These are phyloP conservation scores for Zasmidium cellare DNA, from an alignment of 2,329 filamentous ascomycete genomes.

Conservation along the genomic window DNA sequence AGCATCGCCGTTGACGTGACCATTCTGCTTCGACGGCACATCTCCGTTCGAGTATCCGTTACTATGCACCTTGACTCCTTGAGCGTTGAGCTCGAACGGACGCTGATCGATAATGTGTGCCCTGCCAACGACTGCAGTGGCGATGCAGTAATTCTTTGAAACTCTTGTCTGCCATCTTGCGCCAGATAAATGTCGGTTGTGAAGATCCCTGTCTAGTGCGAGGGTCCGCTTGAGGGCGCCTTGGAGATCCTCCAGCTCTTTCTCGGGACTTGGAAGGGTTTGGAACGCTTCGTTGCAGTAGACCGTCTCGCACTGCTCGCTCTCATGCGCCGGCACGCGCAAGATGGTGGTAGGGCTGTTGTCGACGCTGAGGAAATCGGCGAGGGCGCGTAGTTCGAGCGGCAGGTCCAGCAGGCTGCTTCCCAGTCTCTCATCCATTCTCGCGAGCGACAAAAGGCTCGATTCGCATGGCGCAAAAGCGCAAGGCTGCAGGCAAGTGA, in stretches of 20 bases:
- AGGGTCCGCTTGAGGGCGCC: constrained; percentile 7
- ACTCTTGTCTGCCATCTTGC: constrained; percentile 19
- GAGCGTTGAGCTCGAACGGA: background rate
- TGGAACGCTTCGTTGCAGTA: constrained; percentile 22
- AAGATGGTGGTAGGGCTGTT: constrained; percentile 20
- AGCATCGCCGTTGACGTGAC: background rate
- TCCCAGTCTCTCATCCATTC: background rate
- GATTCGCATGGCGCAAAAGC: background rate
- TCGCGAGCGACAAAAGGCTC: background rate
- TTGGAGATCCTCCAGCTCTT: constrained; percentile 12
- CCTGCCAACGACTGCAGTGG: constrained; percentile 3
- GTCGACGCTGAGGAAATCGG: constrained; percentile 25
- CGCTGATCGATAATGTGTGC: background rate
- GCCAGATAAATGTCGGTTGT: background rate
- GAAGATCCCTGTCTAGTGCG: background rate
- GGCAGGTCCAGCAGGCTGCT: constrained; percentile 13
- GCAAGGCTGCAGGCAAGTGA: background rate
- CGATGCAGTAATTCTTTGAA: constrained; percentile 14
- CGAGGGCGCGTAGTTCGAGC: constrained; percentile 21
- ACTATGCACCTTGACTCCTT: background rate
- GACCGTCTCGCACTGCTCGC: constrained; percentile 3
- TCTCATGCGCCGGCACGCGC: background rate
- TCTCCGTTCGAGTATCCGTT: background rate
- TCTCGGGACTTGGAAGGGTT: background rate
- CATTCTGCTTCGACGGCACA: too few relatives aligned